phyloP scores from a whole-genome alignment of 257 asterid species.

The Scutellaria barbata region DNA sequence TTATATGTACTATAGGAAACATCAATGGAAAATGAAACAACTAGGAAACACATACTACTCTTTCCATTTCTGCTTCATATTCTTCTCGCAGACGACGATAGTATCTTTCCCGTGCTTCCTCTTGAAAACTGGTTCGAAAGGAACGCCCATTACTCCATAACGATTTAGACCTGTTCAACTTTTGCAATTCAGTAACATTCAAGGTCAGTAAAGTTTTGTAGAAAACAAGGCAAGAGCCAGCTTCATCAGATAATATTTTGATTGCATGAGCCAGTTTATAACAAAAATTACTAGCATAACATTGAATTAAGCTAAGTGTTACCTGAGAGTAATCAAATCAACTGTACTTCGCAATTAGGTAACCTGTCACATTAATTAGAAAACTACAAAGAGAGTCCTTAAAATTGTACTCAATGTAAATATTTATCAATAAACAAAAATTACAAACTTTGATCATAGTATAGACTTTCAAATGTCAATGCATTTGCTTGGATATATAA shows the following conservation, averaged over 20 bases:
- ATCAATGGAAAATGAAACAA: constrained; percentile 6
- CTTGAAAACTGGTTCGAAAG: constrained; percentile 65
- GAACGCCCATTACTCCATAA: constrained; percentile 60
- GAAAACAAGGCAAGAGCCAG: constrained; percentile 8
- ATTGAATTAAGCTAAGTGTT: constrained; percentile 32
- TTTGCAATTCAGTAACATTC: constrained; percentile 45
- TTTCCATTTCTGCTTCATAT: constrained; percentile 96
- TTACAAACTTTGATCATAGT: background rate
- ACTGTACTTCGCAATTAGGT: constrained; percentile 65
- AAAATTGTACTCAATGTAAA: background rate
- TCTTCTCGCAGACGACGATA: constrained; percentile 86
- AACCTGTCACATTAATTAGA: constrained; percentile 53
- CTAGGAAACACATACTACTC: constrained; percentile 69
- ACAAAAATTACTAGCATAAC: background rate
- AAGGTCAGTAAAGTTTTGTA: constrained; percentile 41
- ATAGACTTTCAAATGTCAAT: background rate
- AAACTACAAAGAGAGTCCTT: background rate
- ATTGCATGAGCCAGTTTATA: background rate
- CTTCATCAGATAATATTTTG: constrained; percentile 1
- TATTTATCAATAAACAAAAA: constrained; percentile 2
- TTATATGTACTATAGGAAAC: constrained; percentile 2
- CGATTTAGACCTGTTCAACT: constrained; percentile 78
- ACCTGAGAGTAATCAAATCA: constrained; percentile 78
- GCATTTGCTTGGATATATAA: no score
- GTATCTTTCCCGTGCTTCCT: constrained; percentile 87